These are phyloP conservation scores for Gnomoniopsis smithogilvyi DNA, from an alignment of 2,329 filamentous ascomycete genomes.

Conservation along the genomic window DNA sequence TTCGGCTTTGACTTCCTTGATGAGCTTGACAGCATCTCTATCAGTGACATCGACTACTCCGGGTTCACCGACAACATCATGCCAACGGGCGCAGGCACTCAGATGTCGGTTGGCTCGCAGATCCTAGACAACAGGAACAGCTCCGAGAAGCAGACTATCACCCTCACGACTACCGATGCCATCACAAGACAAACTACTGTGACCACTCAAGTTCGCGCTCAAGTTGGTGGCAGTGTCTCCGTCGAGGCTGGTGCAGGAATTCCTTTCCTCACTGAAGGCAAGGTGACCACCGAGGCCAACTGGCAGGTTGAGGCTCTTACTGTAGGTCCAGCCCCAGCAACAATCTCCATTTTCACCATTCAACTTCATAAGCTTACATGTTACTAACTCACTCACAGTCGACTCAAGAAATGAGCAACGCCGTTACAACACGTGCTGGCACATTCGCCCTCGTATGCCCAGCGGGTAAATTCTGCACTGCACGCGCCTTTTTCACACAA, in stretches of 20 bases:
- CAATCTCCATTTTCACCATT: neutral
- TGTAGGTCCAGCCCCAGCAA: neutral
- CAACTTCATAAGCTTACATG: neutral
- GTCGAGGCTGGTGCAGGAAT: constrained; percentile 13
- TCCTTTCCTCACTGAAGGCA: constrained; percentile 8
- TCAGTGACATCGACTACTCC: constrained; percentile 19
- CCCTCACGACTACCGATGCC: constrained; percentile 13
- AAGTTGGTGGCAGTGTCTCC: constrained; percentile 9
- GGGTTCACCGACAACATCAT: constrained; percentile 18
- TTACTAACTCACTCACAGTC: neutral
- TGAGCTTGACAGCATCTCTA: constrained; percentile 16
- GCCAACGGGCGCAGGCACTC: constrained; percentile 12
- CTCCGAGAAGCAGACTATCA: constrained; percentile 17
- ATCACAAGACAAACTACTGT: constrained; percentile 14
- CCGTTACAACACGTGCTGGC: constrained; percentile 14
- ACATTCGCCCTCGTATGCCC: constrained; percentile 19
- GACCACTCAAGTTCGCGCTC: constrained; percentile 8
- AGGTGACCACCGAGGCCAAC: constrained; percentile 9
- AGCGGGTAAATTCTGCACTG: constrained; percentile 18
- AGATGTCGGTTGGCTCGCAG: constrained; percentile 19
- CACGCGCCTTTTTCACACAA: constrained; percentile 16
- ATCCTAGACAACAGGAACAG: constrained; percentile 20
- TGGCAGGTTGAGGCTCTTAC: constrained; percentile 12
- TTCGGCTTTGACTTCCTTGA: constrained; percentile 20
- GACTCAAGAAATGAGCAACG: constrained; percentile 6